Percentiles rank a stretch among this genome's conserved stretches.
Conservation (phyloP, 305 asterid species). For the Fraxinus angustifolia region DNA sequence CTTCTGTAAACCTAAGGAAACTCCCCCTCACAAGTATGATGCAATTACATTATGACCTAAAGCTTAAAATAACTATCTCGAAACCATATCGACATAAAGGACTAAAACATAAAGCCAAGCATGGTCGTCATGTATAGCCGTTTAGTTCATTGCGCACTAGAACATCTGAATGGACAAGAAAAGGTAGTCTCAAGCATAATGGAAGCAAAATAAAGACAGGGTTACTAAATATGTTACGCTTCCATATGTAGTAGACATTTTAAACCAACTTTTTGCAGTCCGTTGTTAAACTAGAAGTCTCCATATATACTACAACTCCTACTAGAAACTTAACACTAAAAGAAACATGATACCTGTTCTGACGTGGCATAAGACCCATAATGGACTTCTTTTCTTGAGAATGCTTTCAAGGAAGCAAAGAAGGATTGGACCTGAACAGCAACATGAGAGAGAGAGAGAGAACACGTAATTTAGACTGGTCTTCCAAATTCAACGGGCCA, state of each 20-base stretch:
- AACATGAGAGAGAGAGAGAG: slow-evolving; percentile 5
- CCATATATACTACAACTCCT: neutral
- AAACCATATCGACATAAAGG: neutral
- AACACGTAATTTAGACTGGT: slow-evolving; percentile 4
- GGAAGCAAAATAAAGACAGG: neutral
- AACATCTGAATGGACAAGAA: neutral
- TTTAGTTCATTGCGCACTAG: neutral
- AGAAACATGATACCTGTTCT: slow-evolving; percentile 60
- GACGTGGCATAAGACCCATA: slow-evolving; percentile 86
- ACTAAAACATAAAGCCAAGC: neutral
- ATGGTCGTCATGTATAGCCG: neutral
- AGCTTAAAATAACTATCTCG: neutral
- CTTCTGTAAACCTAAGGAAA: neutral
- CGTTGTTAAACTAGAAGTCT: neutral
- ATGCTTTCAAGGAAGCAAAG: slow-evolving; percentile 73
- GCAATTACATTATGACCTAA: neutral
- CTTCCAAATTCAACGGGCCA: slow-evolving; percentile 10
- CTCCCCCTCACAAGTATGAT: neutral
- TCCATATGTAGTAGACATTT: neutral
- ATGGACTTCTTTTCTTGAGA: slow-evolving; percentile 74
- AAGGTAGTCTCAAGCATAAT: neutral
- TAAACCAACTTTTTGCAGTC: neutral
- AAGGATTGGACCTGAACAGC: slow-evolving; percentile 61
- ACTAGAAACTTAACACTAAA: neutral
- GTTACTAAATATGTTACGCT: neutral